These are phyloP conservation scores for Candida sakaeoensis DNA, from an alignment of 805 yeast species.

Conservation along the genomic window DNA sequence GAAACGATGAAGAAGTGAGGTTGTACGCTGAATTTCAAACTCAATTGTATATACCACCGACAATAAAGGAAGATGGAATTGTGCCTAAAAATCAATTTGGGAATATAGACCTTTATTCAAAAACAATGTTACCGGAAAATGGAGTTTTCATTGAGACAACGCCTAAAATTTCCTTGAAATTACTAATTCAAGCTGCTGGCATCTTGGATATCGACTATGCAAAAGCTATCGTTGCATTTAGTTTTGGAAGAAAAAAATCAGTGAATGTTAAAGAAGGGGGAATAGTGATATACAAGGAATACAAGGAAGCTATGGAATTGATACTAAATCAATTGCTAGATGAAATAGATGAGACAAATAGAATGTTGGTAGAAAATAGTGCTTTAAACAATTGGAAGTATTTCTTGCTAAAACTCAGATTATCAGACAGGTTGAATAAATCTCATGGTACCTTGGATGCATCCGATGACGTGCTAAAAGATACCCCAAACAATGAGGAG, in stretches of 20 bases:
- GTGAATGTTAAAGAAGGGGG: constrained; percentile 62
- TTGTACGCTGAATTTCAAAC: constrained; percentile 81
- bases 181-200: constrained; percentile 68
- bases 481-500: constrained; percentile 16
- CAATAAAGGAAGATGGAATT: constrained; percentile 54
- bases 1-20: constrained; percentile 45
- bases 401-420: constrained; percentile 47
- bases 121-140: constrained; percentile 80
- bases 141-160: constrained; percentile 50
- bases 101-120: constrained; percentile 75
- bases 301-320: constrained; percentile 53
- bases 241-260: constrained; percentile 49
- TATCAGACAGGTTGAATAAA: constrained; percentile 41
- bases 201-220: constrained; percentile 74
- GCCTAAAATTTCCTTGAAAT: constrained; percentile 31
- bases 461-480: neutral
- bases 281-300: constrained; percentile 64
- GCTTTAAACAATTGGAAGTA: constrained; percentile 55
- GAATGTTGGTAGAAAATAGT: constrained; percentile 41
- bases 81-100: constrained; percentile 77
- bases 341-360: constrained; percentile 46
- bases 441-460: constrained; percentile 44
- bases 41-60: constrained; percentile 62
- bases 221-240: constrained; percentile 83
- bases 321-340: constrained; percentile 48